Conservation (phyloP, 768 basidiomycete species). For the Leucosporidium creatinivorum region DNA sequence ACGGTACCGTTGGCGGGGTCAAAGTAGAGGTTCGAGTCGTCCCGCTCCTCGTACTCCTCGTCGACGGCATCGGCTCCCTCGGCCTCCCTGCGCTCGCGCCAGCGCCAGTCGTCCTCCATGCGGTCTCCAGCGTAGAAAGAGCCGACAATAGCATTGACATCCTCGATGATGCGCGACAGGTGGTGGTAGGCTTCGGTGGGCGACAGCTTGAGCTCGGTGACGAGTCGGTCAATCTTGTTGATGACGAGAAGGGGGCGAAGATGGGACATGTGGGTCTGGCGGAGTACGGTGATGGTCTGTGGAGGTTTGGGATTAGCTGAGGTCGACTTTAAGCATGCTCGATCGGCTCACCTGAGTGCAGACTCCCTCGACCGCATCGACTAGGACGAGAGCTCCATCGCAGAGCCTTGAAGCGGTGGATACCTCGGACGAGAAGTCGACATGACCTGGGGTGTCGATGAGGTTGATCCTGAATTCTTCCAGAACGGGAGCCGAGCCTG, state of each 20-base stretch:
- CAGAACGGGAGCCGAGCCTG: constrained; percentile 39
- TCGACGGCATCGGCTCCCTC: constrained; percentile 39
- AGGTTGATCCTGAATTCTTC: constrained; percentile 82
- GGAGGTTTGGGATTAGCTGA: constrained; percentile 2
- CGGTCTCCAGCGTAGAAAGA: constrained; percentile 87
- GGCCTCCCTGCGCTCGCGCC: constrained; percentile 85
- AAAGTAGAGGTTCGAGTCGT: constrained; percentile 96
- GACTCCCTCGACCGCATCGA: constrained; percentile 96
- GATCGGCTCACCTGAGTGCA: constrained; percentile 75
- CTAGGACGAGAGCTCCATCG: constrained; percentile 89
- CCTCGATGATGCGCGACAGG: constrained; percentile 83
- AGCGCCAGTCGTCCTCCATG: constrained; percentile 92
- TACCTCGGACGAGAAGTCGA: constrained; percentile 96
- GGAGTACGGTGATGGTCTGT: constrained; percentile 87
- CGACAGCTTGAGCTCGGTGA: constrained; percentile 84
- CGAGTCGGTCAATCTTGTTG: constrained; percentile 90
- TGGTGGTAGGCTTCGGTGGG: constrained; percentile 92
- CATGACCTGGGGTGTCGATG: constrained; percentile 98
- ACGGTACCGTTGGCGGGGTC: constrained; percentile 93
- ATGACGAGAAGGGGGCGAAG: constrained; percentile 87
- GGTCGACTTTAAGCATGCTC: constrained; percentile 1
- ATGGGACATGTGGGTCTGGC: constrained; percentile 87
- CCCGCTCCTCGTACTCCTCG: constrained; percentile 81
- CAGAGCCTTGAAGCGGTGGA: constrained; percentile 88
- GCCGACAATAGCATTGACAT: constrained; percentile 98